Conservation (phyloP, 164 flowering plant species). For the Tinospora cordifolia region DNA sequence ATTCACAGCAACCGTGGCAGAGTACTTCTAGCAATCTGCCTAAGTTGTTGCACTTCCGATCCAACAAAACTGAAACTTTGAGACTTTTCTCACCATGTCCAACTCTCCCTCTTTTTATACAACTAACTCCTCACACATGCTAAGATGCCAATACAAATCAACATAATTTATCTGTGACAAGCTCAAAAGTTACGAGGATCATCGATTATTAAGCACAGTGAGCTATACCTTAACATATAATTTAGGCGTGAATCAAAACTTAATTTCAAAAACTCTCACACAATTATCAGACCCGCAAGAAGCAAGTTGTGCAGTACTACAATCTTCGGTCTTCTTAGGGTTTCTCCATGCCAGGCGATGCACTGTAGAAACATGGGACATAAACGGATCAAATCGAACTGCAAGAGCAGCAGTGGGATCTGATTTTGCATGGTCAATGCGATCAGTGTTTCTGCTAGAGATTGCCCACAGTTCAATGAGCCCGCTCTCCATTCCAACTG, state of each 20-base stretch:
- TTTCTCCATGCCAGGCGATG: constrained; percentile 69
- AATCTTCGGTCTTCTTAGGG: constrained; percentile 30
- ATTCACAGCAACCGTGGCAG: no score
- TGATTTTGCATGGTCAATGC: constrained; percentile 10
- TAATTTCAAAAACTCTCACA: constrained; percentile 52
- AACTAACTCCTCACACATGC: not conserved
- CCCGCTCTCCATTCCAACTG: constrained; percentile 87
- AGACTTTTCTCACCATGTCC: not conserved
- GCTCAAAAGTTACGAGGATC: not conserved
- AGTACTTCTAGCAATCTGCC: no score
- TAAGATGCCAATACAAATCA: not conserved
- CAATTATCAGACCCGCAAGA: constrained; percentile 91
- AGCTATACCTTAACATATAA: not conserved
- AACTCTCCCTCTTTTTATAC: not conserved
- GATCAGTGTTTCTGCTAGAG: constrained; percentile 18
- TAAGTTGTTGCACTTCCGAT: no score
- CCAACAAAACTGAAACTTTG: no score
- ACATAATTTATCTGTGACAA: no score
- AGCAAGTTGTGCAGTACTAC: constrained; percentile 50
- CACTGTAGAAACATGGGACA: constrained; percentile 80
- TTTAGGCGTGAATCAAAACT: not conserved
- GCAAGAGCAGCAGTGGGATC: constrained; percentile 29
- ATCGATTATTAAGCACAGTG: not conserved
- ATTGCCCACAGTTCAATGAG: constrained; percentile 76
- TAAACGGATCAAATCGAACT: constrained; percentile 43